Evolutionary conservation across 2,329 filamentous ascomycete genomes (phyloP).

Genomic region (Fusarium dimerum): DNA sequence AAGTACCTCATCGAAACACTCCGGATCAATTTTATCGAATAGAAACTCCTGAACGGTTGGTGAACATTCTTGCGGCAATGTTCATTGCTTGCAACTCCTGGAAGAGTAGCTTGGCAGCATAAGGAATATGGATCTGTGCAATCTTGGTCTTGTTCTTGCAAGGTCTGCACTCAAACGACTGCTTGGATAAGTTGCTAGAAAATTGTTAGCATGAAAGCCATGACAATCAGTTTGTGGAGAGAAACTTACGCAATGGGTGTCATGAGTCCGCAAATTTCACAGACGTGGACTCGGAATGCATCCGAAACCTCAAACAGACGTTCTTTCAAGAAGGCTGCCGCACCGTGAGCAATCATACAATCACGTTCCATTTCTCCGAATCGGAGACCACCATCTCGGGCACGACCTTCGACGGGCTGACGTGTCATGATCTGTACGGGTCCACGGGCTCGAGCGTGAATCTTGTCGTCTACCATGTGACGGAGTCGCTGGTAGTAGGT

Average conservation of each 20-base stretch:
- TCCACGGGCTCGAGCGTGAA: slow-evolving; percentile 95
- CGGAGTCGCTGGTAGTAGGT: slow-evolving; percentile 98
- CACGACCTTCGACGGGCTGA: slow-evolving; percentile 97
- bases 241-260: slow-evolving; percentile 92
- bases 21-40: slow-evolving; percentile 56
- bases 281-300: slow-evolving; percentile 96
- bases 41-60: slow-evolving; percentile 74
- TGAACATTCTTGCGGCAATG: slow-evolving; percentile 97
- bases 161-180: slow-evolving; percentile 92
- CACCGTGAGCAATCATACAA: slow-evolving; percentile 99
- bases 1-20: neutral
- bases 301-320: slow-evolving; percentile 96
- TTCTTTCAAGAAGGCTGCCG: slow-evolving; percentile 95
- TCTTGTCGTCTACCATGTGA: slow-evolving; percentile 99
- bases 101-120: slow-evolving; percentile 96
- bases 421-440: slow-evolving; percentile 96
- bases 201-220: slow-evolving; percentile 34
- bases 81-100: slow-evolving; percentile 98
- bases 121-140: slow-evolving; percentile 95
- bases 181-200: slow-evolving; percentile 83
- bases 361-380: slow-evolving; percentile 99
- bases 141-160: slow-evolving; percentile 99
- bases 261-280: slow-evolving; percentile 98
- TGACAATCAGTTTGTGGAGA: neutral
- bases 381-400: slow-evolving; percentile 93